These are phyloP conservation scores for Vinca minor DNA, from an alignment of 257 asterid species.

Conservation along the genomic window DNA sequence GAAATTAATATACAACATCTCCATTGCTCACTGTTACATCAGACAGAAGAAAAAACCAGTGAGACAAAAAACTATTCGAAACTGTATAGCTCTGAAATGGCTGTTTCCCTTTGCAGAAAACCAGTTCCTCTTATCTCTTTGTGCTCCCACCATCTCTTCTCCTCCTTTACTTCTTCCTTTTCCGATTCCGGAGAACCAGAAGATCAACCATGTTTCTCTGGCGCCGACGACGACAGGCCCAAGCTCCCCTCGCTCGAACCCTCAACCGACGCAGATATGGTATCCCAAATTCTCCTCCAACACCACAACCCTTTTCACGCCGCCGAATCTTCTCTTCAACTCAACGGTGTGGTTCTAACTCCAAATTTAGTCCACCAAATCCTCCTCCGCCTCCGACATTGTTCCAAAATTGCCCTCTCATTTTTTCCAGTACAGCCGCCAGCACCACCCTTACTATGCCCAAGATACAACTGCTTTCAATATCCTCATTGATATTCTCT, in stretches of 20 bases:
- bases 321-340: constrained; percentile 67
- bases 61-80: too few relatives aligned
- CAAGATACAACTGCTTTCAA: constrained; percentile 56
- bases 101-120: too few relatives aligned
- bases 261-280: constrained; percentile 56
- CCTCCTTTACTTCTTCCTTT: constrained; percentile 1
- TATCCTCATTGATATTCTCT: constrained; percentile 49
- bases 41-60: too few relatives aligned
- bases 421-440: constrained; percentile 47
- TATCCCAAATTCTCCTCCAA: constrained; percentile 33
- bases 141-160: not conserved
- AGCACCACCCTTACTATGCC: constrained; percentile 25
- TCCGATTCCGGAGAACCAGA: not conserved
- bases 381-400: constrained; percentile 60
- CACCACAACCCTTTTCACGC: too few relatives aligned
- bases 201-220: not conserved
- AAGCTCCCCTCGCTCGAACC: constrained; percentile 30
- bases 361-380: constrained; percentile 58
- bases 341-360: constrained; percentile 51
- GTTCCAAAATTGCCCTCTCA: constrained; percentile 70
- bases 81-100: too few relatives aligned
- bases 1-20: too few relatives aligned
- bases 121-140: too few relatives aligned
- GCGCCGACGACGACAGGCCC: not conserved
- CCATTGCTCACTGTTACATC: too few relatives aligned